Evolutionary conservation across 805 yeast species (phyloP), one percentile per base, ranked within the genome.

Genomic region (Candida hungchunana): DNA sequence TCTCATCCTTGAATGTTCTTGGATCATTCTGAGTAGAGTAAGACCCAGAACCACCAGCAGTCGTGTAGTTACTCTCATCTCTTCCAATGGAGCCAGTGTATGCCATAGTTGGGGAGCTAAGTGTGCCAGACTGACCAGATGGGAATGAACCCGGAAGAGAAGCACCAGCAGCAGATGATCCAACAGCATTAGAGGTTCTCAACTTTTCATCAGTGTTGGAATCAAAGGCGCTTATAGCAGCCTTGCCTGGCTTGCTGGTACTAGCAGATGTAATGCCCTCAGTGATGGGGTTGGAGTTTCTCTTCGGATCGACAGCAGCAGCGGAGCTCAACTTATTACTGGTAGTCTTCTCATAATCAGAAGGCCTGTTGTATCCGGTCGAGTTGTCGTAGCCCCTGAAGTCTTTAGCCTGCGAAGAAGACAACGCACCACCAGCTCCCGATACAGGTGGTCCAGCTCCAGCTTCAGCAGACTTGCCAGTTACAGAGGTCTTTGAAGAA

Each of bases 271-370:
- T 27, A 2, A 22, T 6, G 6, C 46, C 46, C 25, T 32, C 42
- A 18, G 44, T 35, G 22, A 41, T 41, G 18, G 49, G 50, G 22
- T 46, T 44, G 17, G 42, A 40, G 37, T 42, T 43, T 23, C 36
- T 41, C 14, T 30, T 26, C 7, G 33, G 29, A 23, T 41, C 47
- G 25, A 39, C 40, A 23, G 13, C 26, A 8, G 42, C 28, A 26
- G 10, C n/a, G 23, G 21, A 12, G n/a, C n/a, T n/a, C 21, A 24
- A 20, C 23, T 17, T 30, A 12, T 14, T 27, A 9, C 18, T 9
- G 10, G 19, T 15, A n/a, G 17, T n/a, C n/a, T n/a, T n/a, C n/a
- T n/a, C n/a, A n/a, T 22, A 14, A n/a, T 31, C 29, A 18, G 31
- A 31, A 14, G 31, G n/a, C 30, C 28, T 13, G 31, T 29, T 17